Evolutionary conservation across 148 eudicot genomes (phyloP).

Genomic region (Beta vulgaris): DNA sequence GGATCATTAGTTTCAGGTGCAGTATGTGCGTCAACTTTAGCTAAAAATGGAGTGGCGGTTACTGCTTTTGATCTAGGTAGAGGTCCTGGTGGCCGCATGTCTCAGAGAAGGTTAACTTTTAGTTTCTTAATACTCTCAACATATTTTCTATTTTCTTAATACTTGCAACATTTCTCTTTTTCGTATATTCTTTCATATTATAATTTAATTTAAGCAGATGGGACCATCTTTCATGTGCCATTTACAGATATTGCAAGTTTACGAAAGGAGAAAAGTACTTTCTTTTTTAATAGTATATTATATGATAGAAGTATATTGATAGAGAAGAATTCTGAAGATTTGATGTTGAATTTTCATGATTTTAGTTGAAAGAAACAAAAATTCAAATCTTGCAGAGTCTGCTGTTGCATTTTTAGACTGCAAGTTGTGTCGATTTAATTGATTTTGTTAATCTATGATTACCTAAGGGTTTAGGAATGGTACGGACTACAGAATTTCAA

Average conservation of each 20-base stretch:
- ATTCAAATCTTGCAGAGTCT: conserved; percentile 2
- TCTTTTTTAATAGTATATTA: too few species aligned
- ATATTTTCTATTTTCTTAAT: too few species aligned
- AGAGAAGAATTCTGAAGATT: neutral
- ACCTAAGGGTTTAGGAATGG: neutral
- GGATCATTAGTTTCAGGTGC: conserved; percentile 75
- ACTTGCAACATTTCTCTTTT: too few species aligned
- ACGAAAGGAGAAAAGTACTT: too few species aligned
- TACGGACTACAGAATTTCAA: conserved; percentile 2
- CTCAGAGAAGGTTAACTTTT: conserved; percentile 90
- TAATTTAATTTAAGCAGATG: too few species aligned
- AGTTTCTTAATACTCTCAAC: too few species aligned
- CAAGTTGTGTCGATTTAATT: conserved; percentile 5
- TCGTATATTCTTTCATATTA: too few species aligned
- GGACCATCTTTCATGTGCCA: too few species aligned
- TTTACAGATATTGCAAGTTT: too few species aligned
- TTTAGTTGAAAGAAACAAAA: neutral
- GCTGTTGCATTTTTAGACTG: conserved; percentile 9
- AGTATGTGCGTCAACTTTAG: conserved; percentile 84
- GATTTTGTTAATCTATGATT: neutral
- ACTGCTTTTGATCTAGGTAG: conserved; percentile 80
- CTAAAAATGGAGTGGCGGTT: conserved; percentile 72
- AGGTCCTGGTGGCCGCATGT: conserved; percentile 99
- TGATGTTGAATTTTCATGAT: neutral
- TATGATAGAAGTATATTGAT: too few species aligned